Conservation (phyloP, 495 filamentous ascomycete genomes). For the Pyronema domesticum region DNA sequence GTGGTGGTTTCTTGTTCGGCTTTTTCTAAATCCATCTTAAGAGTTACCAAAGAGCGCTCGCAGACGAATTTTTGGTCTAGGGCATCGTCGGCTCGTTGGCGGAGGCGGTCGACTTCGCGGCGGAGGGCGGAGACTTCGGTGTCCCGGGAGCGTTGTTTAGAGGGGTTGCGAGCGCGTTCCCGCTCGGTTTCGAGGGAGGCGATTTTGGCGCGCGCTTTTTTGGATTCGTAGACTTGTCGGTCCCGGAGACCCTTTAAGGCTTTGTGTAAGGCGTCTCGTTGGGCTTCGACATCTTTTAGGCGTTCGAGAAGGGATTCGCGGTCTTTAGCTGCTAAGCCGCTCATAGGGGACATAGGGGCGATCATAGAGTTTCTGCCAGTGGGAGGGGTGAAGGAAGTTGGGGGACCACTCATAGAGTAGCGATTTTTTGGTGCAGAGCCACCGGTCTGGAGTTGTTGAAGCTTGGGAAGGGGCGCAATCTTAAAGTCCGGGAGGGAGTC, state of each 20-base stretch:
- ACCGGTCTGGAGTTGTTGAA: too few species aligned
- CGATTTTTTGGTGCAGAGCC: too few species aligned
- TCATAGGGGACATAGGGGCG: slow-evolving; percentile 35
- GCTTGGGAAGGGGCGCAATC: too few species aligned
- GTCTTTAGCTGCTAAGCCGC: slow-evolving; percentile 6
- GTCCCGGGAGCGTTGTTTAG: slow-evolving; percentile 63
- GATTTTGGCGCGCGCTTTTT: slow-evolving; percentile 62
- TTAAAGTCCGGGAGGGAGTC: background rate
- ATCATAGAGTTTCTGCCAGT: slow-evolving; percentile 21
- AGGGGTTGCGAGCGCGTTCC: slow-evolving; percentile 47
- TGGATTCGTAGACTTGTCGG: slow-evolving; percentile 63
- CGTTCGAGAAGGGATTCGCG: slow-evolving; percentile 57
- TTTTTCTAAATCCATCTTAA: slow-evolving; percentile 95
- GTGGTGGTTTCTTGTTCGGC: slow-evolving; percentile 81
- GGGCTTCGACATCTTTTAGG: slow-evolving; percentile 78
- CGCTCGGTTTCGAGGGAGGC: slow-evolving; percentile 59
- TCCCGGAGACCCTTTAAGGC: slow-evolving; percentile 75
- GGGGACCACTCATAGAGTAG: too few species aligned
- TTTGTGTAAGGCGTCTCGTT: slow-evolving; percentile 79
- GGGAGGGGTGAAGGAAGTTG: slow-evolving; percentile 2
- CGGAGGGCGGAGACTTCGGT: slow-evolving; percentile 61
- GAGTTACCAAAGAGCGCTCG: slow-evolving; percentile 75
- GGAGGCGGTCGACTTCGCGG: slow-evolving; percentile 67
- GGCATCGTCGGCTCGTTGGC: slow-evolving; percentile 81
- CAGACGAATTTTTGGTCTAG: slow-evolving; percentile 93